Evolutionary conservation across 305 asterid species (phyloP).

Genomic region (Rubia tinctorum): DNA sequence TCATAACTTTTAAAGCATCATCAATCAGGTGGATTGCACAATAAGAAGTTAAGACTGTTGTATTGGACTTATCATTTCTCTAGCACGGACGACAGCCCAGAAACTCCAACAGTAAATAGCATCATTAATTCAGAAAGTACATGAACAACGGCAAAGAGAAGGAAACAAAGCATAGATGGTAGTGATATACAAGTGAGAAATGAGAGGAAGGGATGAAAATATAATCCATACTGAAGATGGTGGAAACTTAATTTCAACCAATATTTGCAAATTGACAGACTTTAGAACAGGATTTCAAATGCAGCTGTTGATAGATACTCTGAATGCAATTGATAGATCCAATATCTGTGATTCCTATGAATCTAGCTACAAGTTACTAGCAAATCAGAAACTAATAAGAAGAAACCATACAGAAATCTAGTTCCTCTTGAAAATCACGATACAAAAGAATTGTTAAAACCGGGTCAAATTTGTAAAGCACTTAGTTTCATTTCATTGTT

Average conservation of each 20-base stretch:
- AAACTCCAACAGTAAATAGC: conserved; percentile 1
- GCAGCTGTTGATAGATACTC: neutral
- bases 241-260: neutral
- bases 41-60: neutral
- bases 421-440: neutral
- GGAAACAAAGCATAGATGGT: neutral
- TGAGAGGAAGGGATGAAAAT: neutral
- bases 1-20: neutral
- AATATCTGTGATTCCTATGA: neutral
- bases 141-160: neutral
- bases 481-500: neutral
- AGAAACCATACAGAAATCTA: neutral
- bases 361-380: neutral
- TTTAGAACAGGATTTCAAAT: no score
- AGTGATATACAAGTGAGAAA: neutral
- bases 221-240: neutral
- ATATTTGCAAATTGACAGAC: no score
- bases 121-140: neutral
- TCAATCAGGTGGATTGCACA: neutral
- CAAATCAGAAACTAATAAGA: neutral
- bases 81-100: neutral
- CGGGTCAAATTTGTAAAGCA: conserved; percentile 1
- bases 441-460: neutral
- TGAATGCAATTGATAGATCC: neutral
- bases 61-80: neutral